phyloP scores from a whole-genome alignment of 352 stramenopile species.

The Plasmopara muralis region DNA sequence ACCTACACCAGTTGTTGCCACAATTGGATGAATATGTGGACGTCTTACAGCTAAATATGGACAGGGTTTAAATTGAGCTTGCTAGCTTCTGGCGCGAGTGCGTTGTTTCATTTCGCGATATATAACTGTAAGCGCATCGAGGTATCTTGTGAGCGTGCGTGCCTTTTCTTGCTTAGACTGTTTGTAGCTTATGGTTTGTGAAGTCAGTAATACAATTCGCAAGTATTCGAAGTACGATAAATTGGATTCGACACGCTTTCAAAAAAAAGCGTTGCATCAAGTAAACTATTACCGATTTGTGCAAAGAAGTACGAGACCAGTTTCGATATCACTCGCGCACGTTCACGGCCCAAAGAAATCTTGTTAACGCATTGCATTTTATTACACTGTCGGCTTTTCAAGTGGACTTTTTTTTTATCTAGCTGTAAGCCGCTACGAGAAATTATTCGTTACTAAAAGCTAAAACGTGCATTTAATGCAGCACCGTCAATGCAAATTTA shows the following conservation, averaged over 20 bases:
- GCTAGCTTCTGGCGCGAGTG: neutral
- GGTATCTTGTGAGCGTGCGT: neutral
- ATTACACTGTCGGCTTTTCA: neutral
- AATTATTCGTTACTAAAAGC: neutral
- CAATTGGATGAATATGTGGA: neutral
- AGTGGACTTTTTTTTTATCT: neutral
- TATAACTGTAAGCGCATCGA: neutral
- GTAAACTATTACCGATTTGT: neutral
- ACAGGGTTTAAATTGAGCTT: neutral
- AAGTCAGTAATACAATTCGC: neutral
- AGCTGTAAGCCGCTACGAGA: neutral
- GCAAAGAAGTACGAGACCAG: neutral
- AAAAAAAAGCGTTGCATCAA: neutral
- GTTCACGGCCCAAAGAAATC: neutral
- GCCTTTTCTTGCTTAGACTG: neutral
- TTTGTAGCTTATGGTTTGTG: neutral
- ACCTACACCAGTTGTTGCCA: neutral
- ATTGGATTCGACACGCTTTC: neutral
- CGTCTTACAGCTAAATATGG: neutral
- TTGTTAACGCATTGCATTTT: neutral
- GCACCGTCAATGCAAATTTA: neutral
- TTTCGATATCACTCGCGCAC: neutral
- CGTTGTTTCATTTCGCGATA: neutral
- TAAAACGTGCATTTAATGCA: neutral
- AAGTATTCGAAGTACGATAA: slow-evolving; percentile 1